A percentile compares a stretch with the other conserved stretches of the same genome.
Evolutionary conservation across 805 yeast species (phyloP).

Genomic region (Nakazawaea populi): DNA sequence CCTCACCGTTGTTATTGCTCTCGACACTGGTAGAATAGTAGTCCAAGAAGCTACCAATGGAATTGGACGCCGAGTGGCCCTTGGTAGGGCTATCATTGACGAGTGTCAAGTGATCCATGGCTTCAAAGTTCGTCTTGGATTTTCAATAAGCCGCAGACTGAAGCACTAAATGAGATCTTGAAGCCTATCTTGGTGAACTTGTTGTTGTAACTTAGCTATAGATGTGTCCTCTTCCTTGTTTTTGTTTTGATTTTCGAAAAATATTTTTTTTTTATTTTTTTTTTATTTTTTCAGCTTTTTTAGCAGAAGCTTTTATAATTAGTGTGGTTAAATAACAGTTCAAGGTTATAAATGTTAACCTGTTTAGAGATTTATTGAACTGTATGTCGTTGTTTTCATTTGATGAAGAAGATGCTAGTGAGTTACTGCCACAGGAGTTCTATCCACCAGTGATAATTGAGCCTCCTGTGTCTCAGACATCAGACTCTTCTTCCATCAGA

Average conservation of each 20-base stretch:
- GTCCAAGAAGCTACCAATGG: slow-evolving; percentile 10
- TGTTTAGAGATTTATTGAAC: too few relatives aligned
- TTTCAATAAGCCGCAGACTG: not conserved
- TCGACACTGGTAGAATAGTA: slow-evolving; percentile 8
- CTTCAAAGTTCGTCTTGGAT: not conserved
- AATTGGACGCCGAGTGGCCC: slow-evolving; percentile 7
- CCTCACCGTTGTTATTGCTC: not conserved
- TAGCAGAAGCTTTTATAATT: not conserved
- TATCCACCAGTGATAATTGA: not conserved
- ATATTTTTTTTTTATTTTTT: too few relatives aligned
- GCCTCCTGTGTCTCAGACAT: not conserved
- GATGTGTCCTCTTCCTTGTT: not conserved
- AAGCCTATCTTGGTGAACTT: too few relatives aligned
- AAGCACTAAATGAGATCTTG: not conserved
- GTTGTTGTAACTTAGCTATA: too few relatives aligned
- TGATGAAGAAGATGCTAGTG: slow-evolving; percentile 12
- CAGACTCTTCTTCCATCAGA: not conserved
- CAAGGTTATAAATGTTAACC: too few relatives aligned
- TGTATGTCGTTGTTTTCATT: slow-evolving; percentile 9
- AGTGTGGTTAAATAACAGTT: too few relatives aligned
- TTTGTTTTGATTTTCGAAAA: not conserved
- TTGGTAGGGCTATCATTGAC: not conserved
- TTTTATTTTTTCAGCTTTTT: not conserved
- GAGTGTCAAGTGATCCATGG: slow-evolving; percentile 3
- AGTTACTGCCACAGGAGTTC: not conserved